Evolutionary conservation across 1,139 yeast genomes (phyloP), one percentile per base, ranked within the genome.

Genomic region (Blastobotrys capitulatus): DNA sequence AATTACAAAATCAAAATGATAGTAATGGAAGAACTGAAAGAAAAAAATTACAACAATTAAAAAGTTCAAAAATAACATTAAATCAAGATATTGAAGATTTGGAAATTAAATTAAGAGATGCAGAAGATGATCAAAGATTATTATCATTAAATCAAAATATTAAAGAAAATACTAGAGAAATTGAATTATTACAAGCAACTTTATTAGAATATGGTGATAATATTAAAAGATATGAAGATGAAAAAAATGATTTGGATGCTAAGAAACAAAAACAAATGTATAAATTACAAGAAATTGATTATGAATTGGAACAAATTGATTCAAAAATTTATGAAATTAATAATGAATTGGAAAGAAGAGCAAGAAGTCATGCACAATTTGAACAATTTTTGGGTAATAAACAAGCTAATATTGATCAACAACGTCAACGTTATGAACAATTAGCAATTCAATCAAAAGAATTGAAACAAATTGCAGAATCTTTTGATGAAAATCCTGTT

Each of bases 211-310:
- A 5, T 22, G 38, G 19, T 36, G 38, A 36, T 6, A 12, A 10
- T 5, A 36, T 13, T 12, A 18, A 36, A 20, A 6, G 13, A 15
- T 6, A 41, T 47, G 39, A 35, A 49, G 20, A 26, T 38, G 34
- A 19, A 26, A 26, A 41, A 38, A 16, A 38, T 26, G 36, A n/a
- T 26, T 36, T 48, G 47, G 52, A 19, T 48, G 61, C 37, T 38
- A 7, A 37, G 29, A 29, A 38, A 26, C 10, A n/a, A 20, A 27
- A 26, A 38, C 29, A 38, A 15, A 22, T 13, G 40, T 6, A 4
- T 13, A 4, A 38, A 38, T 38, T 22, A n/a, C 10, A 10, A 5
- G 27, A 38, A 18, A 38, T 38, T n/a, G 12, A 20, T 15, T 6
- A 18, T n/a, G 29, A 19, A 7, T 20, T 18, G 27, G 27, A 19